Percentiles rank a stretch among this genome's conserved stretches.
Evolutionary conservation across 2,329 filamentous ascomycete genomes (phyloP).

Genomic region (Cercospora zeina): DNA sequence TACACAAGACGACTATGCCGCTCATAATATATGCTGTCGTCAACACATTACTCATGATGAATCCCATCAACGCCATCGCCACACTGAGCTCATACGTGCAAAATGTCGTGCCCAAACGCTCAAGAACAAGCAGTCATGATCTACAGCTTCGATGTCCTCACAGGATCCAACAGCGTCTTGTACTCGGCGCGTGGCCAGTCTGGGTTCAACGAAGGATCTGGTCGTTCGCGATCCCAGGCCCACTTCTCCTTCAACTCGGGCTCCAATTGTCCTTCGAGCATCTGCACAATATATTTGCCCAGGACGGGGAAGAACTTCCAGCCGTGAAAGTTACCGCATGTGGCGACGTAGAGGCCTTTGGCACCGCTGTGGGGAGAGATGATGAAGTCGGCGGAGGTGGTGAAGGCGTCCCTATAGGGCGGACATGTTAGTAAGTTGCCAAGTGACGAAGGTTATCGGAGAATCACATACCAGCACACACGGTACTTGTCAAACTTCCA

Average conservation of each 20-base stretch:
- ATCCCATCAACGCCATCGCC: background rate
- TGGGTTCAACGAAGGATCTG: constrained; percentile 54
- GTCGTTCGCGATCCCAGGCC: constrained; percentile 62
- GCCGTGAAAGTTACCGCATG: constrained; percentile 48
- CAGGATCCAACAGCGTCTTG: constrained; percentile 51
- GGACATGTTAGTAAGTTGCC: background rate
- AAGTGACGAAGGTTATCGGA: background rate
- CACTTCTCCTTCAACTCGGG: constrained; percentile 51
- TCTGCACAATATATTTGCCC: constrained; percentile 41
- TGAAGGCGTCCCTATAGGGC: constrained; percentile 62
- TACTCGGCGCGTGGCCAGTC: constrained; percentile 62
- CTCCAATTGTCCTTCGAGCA: constrained; percentile 45
- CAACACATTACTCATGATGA: constrained; percentile 13
- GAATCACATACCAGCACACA: constrained; percentile 62
- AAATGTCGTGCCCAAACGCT: background rate
- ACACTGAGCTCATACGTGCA: background rate
- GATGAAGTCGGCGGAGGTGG: constrained; percentile 56
- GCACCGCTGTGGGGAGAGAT: constrained; percentile 49
- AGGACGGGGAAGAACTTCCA: constrained; percentile 44
- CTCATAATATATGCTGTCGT: constrained; percentile 3
- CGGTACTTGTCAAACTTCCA: constrained; percentile 64
- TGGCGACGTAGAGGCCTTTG: constrained; percentile 48
- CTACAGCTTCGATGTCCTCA: constrained; percentile 21
- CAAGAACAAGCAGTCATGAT: background rate
- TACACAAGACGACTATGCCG: constrained; percentile 1